A percentile compares a stretch with the other conserved stretches of the same genome.
phyloP scores from a whole-genome alignment of 1,284 basidiomycete genomes.

The Porogramme epimiltina region DNA sequence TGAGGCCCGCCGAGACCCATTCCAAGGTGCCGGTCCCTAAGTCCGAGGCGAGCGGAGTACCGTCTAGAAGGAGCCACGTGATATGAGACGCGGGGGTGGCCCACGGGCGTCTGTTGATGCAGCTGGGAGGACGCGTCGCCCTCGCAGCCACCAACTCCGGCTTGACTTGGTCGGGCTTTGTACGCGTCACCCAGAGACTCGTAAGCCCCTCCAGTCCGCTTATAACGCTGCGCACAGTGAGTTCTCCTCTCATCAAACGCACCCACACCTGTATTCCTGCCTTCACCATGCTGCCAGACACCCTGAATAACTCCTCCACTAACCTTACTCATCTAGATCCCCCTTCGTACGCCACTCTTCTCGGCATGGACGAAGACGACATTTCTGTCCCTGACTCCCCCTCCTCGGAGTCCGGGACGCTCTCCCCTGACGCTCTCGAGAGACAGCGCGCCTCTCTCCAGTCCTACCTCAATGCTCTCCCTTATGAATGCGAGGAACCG shows the following conservation, averaged over 20 bases:
- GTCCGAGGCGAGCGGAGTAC: neutral
- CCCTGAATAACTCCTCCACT: slow-evolving; percentile 9
- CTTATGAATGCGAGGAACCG: slow-evolving; percentile 77
- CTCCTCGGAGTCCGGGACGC: slow-evolving; percentile 30
- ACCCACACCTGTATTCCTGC: slow-evolving; percentile 2
- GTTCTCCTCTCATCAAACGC: neutral
- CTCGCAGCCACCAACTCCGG: slow-evolving; percentile 6
- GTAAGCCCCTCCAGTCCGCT: slow-evolving; percentile 17
- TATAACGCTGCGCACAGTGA: slow-evolving; percentile 11
- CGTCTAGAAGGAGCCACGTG: slow-evolving; percentile 13
- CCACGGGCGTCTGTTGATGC: slow-evolving; percentile 14
- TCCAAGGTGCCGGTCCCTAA: neutral
- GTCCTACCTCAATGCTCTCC: slow-evolving; percentile 68
- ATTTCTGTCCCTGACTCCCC: slow-evolving; percentile 49
- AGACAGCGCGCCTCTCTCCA: slow-evolving; percentile 60
- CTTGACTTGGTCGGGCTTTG: slow-evolving; percentile 6
- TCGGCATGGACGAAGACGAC: slow-evolving; percentile 53
- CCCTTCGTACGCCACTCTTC: slow-evolving; percentile 5
- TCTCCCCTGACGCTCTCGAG: slow-evolving; percentile 40
- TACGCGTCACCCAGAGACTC: slow-evolving; percentile 26
- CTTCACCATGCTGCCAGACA: slow-evolving; percentile 1
- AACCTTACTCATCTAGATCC: slow-evolving; percentile 8
- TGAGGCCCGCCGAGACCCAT: too few species aligned
- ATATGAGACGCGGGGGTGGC: slow-evolving; percentile 7
- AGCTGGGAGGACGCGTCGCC: slow-evolving; percentile 22